phyloP scores from a whole-genome alignment of 257 asterid species.

The Salvia hispanica region DNA sequence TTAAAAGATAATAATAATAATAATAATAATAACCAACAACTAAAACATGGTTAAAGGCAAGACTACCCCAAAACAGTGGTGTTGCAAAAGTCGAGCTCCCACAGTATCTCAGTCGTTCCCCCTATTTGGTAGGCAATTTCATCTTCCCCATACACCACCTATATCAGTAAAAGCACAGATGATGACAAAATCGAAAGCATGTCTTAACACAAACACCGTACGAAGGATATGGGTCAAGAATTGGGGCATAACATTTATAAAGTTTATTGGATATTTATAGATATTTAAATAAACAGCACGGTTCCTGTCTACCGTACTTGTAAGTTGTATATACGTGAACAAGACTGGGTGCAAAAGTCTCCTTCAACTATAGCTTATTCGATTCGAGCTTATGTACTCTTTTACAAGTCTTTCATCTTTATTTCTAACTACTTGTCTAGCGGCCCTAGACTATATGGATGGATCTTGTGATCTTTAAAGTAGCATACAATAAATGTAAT shows the following conservation, averaged over 20 bases:
- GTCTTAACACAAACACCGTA: neutral
- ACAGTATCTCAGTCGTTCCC: slow-evolving; percentile 87
- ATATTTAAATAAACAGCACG: neutral
- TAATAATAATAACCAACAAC: no score
- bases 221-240: neutral
- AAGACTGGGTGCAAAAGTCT: neutral
- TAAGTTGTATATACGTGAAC: neutral
- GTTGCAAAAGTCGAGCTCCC: slow-evolving; percentile 84
- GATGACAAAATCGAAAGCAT: neutral
- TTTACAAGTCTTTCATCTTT: no score
- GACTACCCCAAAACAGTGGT: slow-evolving; percentile 87
- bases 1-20: neutral
- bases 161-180: slow-evolving; percentile 31
- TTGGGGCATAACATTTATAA: neutral
- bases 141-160: slow-evolving; percentile 86
- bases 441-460: no score
- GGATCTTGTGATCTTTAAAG: no score
- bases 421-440: no score
- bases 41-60: no score
- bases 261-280: neutral
- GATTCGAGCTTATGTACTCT: no score
- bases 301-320: slow-evolving; percentile 3
- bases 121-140: slow-evolving; percentile 94
- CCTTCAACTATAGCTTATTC: neutral
- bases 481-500: no score